Percentiles rank a stretch among this genome's conserved stretches.
These are phyloP conservation scores for Beauveria brongniartii DNA, from an alignment of 2,329 filamentous ascomycete genomes.

Conservation along the genomic window DNA sequence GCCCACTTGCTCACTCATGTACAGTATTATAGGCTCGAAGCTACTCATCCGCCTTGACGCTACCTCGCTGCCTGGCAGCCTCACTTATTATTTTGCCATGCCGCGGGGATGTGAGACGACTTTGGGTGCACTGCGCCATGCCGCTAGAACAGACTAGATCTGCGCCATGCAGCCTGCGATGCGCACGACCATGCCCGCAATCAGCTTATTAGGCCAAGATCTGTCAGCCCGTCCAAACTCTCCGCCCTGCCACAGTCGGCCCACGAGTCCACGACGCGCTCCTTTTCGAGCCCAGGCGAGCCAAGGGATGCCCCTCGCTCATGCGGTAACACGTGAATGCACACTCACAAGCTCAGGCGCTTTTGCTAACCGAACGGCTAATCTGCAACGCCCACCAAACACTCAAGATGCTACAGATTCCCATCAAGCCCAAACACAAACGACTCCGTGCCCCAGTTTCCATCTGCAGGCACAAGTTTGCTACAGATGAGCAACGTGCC, in stretches of 20 bases:
- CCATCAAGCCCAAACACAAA: background rate
- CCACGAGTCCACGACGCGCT: too few relatives aligned
- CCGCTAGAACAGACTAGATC: conserved; percentile 1
- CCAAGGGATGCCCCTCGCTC: background rate
- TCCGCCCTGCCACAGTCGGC: too few relatives aligned
- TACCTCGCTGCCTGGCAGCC: background rate
- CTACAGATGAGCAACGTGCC: background rate
- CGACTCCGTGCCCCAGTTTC: background rate
- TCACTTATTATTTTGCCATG: background rate
- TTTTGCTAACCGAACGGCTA: background rate
- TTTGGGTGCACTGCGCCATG: background rate
- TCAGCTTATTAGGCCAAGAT: background rate
- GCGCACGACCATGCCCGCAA: background rate
- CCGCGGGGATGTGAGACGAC: background rate
- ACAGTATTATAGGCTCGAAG: background rate
- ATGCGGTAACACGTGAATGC: background rate
- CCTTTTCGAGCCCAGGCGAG: background rate
- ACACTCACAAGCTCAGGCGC: background rate
- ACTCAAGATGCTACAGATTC: background rate
- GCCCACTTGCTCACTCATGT: background rate
- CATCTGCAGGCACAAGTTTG: background rate
- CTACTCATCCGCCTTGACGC: background rate
- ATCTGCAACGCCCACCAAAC: background rate
- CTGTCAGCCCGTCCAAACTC: background rate
- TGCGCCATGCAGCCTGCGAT: background rate